Evolutionary conservation across 2,329 filamentous ascomycete genomes (phyloP), one percentile per base, ranked within the genome.

Genomic region (Trichoderma sp.): DNA sequence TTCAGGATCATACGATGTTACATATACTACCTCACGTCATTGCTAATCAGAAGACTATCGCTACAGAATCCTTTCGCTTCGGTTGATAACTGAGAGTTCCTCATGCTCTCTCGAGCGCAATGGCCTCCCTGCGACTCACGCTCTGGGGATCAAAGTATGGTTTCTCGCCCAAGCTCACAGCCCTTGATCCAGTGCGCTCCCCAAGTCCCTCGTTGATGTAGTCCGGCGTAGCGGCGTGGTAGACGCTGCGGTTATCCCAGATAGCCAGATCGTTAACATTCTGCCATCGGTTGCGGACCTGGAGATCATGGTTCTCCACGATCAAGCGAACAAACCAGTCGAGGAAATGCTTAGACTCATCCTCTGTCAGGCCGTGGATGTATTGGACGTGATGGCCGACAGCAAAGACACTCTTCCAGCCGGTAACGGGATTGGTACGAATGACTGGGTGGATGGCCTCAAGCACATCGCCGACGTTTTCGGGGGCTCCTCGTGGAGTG

Each of bases 191-290:
- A n/a, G 74, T 74, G 3, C 79, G 72, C 1, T 77, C 77, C 7
- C 77, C 78, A 1, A 77, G 76, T 7, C 76, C 78, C 5, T 70
- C 78, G 6, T 63, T 28, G 30, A 63, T 15, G 14, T 89, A 89
- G 68, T 90, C 88, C 67, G 84, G 88, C 0, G 85, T 89, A 0
- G 85, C 86, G 44, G 82, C 79, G 67, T 82, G 80, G 68, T 76
- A 79, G 12, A 77, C 82, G 34, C 75, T 80, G 58, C 81, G 75
- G 70, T 90, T 90, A 71, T 90, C 88, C 88, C 88, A 90, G 68
- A 90, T 87, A 1, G 86, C 83, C 5, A 82, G 71, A 69, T 85
- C 82, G 64, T 85, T 83, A 71, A 80, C 76, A 61, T 75, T 76
- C 34, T 64, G 62, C 83, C 83, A 85, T 60, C 78, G 77, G 70